Conservation (phyloP, 139 green algal species). For the Haematococcus lacustris region DNA sequence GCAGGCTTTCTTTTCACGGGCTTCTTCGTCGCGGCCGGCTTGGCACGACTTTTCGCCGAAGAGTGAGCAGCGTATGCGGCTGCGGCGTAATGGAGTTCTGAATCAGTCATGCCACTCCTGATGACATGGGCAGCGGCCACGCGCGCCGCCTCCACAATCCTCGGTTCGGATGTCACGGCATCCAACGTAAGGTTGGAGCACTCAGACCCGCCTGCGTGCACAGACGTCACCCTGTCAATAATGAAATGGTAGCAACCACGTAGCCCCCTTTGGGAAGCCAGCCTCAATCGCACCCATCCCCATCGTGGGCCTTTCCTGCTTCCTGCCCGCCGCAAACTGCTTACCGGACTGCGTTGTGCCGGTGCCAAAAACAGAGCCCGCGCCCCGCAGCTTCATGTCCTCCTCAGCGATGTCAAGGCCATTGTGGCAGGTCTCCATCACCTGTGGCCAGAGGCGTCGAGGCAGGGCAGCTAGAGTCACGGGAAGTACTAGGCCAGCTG, state of each 20-base stretch:
- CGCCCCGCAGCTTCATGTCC: constrained; percentile 62
- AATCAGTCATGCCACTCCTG: no score
- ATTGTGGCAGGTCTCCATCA: constrained; percentile 55
- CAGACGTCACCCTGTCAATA: background rate
- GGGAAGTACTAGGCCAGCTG: background rate
- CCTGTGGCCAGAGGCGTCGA: no score
- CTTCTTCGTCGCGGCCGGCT: no score
- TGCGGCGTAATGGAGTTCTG: no score
- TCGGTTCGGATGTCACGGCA: background rate
- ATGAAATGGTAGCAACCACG: no score
- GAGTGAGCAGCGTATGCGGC: no score
- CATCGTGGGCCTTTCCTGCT: no score
- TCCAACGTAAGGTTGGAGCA: background rate
- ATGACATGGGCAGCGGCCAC: background rate
- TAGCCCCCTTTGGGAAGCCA: no score
- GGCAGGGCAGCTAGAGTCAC: no score
- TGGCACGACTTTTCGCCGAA: no score
- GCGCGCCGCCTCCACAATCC: constrained; percentile 1
- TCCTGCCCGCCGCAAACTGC: no score
- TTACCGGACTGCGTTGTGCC: constrained; percentile 15
- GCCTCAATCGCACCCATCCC: background rate
- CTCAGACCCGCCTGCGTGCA: constrained; percentile 1
- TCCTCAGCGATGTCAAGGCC: constrained; percentile 75
- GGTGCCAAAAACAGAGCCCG: constrained; percentile 16
- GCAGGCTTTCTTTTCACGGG: no score